These are phyloP conservation scores for Penicillium sp. DNA, from an alignment of 2,329 filamentous ascomycete species.

Conservation along the genomic window DNA sequence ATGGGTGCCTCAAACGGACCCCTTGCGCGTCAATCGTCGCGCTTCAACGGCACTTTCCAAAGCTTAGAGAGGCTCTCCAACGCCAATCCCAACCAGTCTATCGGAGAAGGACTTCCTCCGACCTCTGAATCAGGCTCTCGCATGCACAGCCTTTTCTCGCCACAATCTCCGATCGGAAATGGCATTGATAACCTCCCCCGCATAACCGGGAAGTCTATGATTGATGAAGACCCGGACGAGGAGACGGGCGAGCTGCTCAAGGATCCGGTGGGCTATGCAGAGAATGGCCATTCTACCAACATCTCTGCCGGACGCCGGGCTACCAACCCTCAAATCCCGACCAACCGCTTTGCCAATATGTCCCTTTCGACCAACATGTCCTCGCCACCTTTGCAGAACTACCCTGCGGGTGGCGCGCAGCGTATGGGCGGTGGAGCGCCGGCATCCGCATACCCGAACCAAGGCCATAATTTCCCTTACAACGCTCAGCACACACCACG, in stretches of 20 bases:
- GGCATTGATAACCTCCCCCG: constrained; percentile 52
- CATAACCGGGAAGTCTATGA: constrained; percentile 60
- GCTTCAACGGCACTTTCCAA: constrained; percentile 62
- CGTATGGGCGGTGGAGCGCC: constrained; percentile 52
- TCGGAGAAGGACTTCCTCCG: constrained; percentile 51
- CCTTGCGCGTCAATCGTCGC: constrained; percentile 53
- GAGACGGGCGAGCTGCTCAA: constrained; percentile 62
- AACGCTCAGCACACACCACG: constrained; percentile 57
- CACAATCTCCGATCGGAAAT: constrained; percentile 59
- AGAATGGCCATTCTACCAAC: constrained; percentile 58
- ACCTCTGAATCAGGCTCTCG: constrained; percentile 50
- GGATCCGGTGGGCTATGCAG: constrained; percentile 65
- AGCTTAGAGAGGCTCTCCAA: constrained; percentile 57
- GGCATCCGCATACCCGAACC: constrained; percentile 55
- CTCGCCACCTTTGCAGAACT: constrained; percentile 56
- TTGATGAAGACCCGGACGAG: constrained; percentile 63
- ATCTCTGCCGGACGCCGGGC: constrained; percentile 56
- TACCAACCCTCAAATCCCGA: constrained; percentile 69
- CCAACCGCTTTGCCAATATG: constrained; percentile 65
- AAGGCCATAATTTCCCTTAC: constrained; percentile 56
- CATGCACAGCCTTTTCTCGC: constrained; percentile 59
- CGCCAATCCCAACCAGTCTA: constrained; percentile 44
- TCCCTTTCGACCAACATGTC: constrained; percentile 67
- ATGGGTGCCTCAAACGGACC: constrained; percentile 41
- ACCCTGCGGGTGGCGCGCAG: constrained; percentile 48